Evolutionary conservation across 352 stramenopile species (phyloP), one percentile per base, ranked within the genome.

Genomic region (Globisporangium takayamanum): DNA sequence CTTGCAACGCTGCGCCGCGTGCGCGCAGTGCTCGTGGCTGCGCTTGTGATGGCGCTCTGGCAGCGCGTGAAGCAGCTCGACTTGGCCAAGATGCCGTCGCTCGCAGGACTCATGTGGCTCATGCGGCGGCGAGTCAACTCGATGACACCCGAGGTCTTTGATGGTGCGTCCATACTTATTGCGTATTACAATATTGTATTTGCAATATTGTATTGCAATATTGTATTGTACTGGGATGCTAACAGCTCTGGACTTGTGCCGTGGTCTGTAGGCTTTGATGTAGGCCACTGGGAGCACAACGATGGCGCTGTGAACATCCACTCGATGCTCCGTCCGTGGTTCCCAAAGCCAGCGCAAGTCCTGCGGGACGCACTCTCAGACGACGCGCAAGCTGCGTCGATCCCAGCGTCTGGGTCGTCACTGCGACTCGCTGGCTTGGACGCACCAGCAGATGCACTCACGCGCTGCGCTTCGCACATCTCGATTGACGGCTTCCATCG

Each of bases 261-360:
- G 22, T 22, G 22, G 22, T 22, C 22, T 54, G 33, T 51, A 74
- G 70, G 79, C 16, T 88, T 87, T 57, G 72, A 89, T 28, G 44
- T 63, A 5, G 62, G 70, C 25, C 68, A 78, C 48, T 91, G 82
- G 82, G 68, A 78, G 44, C 82, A 84, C 66, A 92, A 92, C 39
- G 82, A 92, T 48, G 82, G 82, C 5, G 72, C 72, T 1, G 82
- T 92, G 11, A 92, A 92, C 55, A 82, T 88, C 30, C 66, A 71
- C 14, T 89, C 79, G 22, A 89, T 88, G 81, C 60, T 90, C 42
- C 61, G 74, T 0, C 77, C 77, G 42, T 88, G 82, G 73, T 88
- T 88, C 50, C 75, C 78, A 2, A 73, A 73, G 28, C 74, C 76
- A 14, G 63, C 74, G 48, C 66, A 86, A 39, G 71, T n/a, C 15